Conservation (phyloP, 2,329 filamentous ascomycete species). For the Colletotrichum limetticola region DNA sequence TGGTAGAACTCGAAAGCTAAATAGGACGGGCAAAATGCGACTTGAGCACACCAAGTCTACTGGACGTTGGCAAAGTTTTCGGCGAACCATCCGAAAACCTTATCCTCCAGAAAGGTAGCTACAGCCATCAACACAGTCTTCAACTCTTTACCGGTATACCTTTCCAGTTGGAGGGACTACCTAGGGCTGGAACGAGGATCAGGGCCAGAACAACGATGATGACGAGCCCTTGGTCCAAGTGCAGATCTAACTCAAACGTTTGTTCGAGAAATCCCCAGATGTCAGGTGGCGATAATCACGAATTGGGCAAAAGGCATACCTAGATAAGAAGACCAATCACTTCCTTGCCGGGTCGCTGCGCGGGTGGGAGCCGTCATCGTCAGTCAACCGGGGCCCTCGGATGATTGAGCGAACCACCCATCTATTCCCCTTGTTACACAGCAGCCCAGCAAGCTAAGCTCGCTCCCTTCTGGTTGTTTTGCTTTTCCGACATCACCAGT, state of each 20-base stretch:
- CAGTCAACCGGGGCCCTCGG: background rate
- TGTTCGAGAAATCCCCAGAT: background rate
- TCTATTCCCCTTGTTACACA: background rate
- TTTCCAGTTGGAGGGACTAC: background rate
- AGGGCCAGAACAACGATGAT: background rate
- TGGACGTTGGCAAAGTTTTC: constrained; percentile 12
- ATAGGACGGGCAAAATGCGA: background rate
- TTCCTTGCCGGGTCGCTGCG: background rate
- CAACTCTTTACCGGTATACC: background rate
- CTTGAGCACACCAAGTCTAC: background rate
- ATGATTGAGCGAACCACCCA: constrained; percentile 13
- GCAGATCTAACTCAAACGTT: background rate
- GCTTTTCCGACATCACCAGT: constrained; percentile 18
- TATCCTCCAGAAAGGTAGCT: constrained; percentile 5
- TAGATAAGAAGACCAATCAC: background rate
- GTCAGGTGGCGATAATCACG: constrained; percentile 11
- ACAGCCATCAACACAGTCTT: constrained; percentile 1
- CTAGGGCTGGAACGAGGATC: background rate
- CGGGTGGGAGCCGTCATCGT: background rate
- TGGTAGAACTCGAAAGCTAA: background rate
- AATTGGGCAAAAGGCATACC: background rate
- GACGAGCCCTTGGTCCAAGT: constrained; percentile 24
- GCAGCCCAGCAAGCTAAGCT: background rate
- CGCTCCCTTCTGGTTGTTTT: constrained; percentile 10
- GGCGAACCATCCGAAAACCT: constrained; percentile 26